These are phyloP conservation scores for Echria macrotheca DNA, from an alignment of 495 filamentous ascomycete species.

Conservation along the genomic window DNA sequence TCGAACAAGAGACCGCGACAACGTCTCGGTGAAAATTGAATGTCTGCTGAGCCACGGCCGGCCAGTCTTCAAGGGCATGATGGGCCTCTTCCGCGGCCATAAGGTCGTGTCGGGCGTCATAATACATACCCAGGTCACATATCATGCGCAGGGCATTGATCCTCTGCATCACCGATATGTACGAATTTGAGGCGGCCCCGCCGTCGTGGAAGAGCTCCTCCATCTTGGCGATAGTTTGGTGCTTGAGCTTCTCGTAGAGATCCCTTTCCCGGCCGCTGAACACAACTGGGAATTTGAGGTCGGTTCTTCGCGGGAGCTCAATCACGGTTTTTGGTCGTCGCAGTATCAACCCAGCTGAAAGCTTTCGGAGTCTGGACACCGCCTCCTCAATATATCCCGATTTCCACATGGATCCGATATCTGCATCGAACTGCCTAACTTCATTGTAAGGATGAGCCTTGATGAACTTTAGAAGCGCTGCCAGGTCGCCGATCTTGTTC, in stretches of 20 bases:
- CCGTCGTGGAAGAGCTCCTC: slow-evolving; percentile 9
- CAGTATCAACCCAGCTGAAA: slow-evolving; percentile 29
- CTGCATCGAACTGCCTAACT: slow-evolving; percentile 25
- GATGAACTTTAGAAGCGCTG: slow-evolving; percentile 36
- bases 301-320: slow-evolving; percentile 23
- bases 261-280: slow-evolving; percentile 27
- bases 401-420: slow-evolving; percentile 33
- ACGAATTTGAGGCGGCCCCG: slow-evolving; percentile 2
- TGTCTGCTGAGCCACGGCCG: slow-evolving; percentile 16
- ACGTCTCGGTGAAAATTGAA: slow-evolving; percentile 24
- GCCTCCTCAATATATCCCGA: slow-evolving; percentile 27
- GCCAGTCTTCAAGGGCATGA: slow-evolving; percentile 11
- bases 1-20: too few species aligned
- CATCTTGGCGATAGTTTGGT: slow-evolving; percentile 19
- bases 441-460: slow-evolving; percentile 35
- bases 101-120: slow-evolving; percentile 20
- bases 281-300: slow-evolving; percentile 21
- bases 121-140: slow-evolving; percentile 36
- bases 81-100: background rate
- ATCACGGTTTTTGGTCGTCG: slow-evolving; percentile 34
- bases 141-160: slow-evolving; percentile 38
- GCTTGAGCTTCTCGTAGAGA: slow-evolving; percentile 24
- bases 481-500: slow-evolving; percentile 36
- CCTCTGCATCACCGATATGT: slow-evolving; percentile 35
- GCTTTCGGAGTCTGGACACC: slow-evolving; percentile 31